Conservation (phyloP, 257 asterid genomes). For the Solanum habrochaites region DNA sequence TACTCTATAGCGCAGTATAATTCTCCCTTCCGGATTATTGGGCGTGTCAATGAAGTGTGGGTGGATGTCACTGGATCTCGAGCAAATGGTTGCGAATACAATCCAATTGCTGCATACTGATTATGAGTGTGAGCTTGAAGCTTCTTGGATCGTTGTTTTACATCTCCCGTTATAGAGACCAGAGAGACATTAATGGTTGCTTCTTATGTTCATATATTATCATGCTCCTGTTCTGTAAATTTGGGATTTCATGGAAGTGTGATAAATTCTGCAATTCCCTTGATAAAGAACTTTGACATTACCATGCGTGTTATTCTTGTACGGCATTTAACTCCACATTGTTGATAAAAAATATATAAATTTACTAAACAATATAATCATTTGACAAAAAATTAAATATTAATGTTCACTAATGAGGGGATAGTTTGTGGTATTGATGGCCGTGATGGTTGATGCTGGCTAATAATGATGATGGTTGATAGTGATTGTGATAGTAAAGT, state of each 20-base stretch:
- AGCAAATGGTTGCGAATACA: conserved; percentile 31
- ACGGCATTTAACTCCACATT: neutral
- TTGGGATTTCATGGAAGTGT: neutral
- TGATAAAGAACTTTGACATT: neutral
- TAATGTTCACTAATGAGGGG: neutral
- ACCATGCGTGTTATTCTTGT: neutral
- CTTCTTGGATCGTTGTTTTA: neutral
- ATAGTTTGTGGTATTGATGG: neutral
- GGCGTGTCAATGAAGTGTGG: conserved; percentile 78
- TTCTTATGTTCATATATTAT: neutral
- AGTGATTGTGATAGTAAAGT: neutral
- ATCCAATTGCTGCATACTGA: conserved; percentile 31
- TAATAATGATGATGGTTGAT: neutral
- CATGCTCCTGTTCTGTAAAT: neutral
- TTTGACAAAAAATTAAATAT: neutral
- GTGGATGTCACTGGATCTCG: conserved; percentile 56
- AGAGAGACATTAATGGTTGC: neutral
- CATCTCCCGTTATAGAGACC: neutral
- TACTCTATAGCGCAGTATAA: conserved; percentile 78
- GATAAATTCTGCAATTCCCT: neutral
- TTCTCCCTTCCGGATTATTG: conserved; percentile 46
- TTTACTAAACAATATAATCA: neutral
- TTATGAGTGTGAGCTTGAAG: neutral
- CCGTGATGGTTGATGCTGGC: neutral
- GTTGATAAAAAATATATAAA: neutral